Evolutionary conservation across 805 yeast genomes (phyloP).

Genomic region (Zygotorulaspora danielsina): DNA sequence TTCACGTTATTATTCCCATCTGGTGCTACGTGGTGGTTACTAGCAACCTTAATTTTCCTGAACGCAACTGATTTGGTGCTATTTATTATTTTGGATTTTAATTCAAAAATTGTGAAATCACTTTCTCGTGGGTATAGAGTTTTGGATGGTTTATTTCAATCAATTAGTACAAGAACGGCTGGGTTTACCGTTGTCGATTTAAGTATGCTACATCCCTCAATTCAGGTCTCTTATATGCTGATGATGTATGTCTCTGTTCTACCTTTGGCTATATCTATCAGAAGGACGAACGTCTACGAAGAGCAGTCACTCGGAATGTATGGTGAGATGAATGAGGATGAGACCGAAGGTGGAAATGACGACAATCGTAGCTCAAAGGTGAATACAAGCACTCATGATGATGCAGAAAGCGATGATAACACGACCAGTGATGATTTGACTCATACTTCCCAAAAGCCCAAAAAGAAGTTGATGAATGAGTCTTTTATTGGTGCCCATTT

Average conservation of each 20-base stretch:
- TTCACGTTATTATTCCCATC: constrained; percentile 89
- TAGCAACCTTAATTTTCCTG: constrained; percentile 64
- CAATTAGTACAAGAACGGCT: constrained; percentile 89
- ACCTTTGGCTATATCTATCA: constrained; percentile 92
- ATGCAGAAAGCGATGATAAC: constrained; percentile 12
- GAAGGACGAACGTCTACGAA: constrained; percentile 96
- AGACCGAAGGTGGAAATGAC: constrained; percentile 15
- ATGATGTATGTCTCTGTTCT: constrained; percentile 98
- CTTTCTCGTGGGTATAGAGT: constrained; percentile 66
- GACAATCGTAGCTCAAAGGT: background rate
- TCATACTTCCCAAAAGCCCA: constrained; percentile 11
- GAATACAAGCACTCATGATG: constrained; percentile 10
- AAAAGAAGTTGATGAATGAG: constrained; percentile 36
- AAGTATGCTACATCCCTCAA: constrained; percentile 74
- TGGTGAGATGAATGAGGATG: constrained; percentile 31
- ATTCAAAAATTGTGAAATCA: constrained; percentile 46
- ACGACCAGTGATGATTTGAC: constrained; percentile 6
- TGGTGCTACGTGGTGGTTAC: constrained; percentile 92
- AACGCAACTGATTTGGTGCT: constrained; percentile 76
- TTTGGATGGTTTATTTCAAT: constrained; percentile 82
- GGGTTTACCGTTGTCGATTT: constrained; percentile 78
- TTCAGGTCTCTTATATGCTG: constrained; percentile 86
- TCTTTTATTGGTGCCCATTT: constrained; percentile 83
- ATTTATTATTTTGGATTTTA: constrained; percentile 73
- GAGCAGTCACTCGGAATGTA: constrained; percentile 96